Conservation (phyloP, 768 basidiomycete genomes). For the Candolleomyces aberdarensis region DNA sequence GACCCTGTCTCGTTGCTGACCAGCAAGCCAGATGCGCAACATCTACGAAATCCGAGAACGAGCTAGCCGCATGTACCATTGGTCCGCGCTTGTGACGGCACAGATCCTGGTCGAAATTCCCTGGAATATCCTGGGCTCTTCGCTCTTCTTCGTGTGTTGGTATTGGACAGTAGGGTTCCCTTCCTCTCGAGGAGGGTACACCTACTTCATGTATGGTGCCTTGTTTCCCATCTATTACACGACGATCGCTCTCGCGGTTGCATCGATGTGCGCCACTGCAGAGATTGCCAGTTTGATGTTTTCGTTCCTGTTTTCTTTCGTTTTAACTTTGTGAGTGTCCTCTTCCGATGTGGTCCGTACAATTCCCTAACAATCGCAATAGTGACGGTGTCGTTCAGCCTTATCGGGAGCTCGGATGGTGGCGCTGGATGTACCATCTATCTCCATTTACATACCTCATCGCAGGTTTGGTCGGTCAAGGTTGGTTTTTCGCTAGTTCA, state of each 20-base stretch:
- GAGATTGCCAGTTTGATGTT: constrained; percentile 60
- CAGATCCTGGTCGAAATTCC: constrained; percentile 59
- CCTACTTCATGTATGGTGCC: constrained; percentile 52
- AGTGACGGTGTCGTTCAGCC: constrained; percentile 71
- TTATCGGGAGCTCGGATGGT: constrained; percentile 58
- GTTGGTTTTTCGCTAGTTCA: constrained; percentile 20
- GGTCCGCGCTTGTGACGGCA: constrained; percentile 56
- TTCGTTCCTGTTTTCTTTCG: constrained; percentile 58
- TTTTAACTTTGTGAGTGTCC: constrained; percentile 54
- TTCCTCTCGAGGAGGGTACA: constrained; percentile 51
- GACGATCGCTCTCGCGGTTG: constrained; percentile 57
- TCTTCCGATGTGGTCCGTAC: constrained; percentile 4
- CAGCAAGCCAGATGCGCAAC: constrained; percentile 37
- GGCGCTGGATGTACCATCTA: constrained; percentile 67
- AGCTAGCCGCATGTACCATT: constrained; percentile 61
- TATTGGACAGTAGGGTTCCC: constrained; percentile 70
- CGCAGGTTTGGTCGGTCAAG: constrained; percentile 47
- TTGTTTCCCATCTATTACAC: constrained; percentile 66
- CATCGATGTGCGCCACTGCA: constrained; percentile 56
- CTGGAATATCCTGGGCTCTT: constrained; percentile 61
- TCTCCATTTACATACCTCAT: constrained; percentile 53
- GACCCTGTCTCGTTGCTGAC: not conserved
- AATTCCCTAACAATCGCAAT: not conserved
- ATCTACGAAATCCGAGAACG: constrained; percentile 70
- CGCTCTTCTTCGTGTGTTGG: constrained; percentile 68